Conservation (phyloP, 2,329 filamentous ascomycete genomes). For the Xylariaceae sp. region DNA sequence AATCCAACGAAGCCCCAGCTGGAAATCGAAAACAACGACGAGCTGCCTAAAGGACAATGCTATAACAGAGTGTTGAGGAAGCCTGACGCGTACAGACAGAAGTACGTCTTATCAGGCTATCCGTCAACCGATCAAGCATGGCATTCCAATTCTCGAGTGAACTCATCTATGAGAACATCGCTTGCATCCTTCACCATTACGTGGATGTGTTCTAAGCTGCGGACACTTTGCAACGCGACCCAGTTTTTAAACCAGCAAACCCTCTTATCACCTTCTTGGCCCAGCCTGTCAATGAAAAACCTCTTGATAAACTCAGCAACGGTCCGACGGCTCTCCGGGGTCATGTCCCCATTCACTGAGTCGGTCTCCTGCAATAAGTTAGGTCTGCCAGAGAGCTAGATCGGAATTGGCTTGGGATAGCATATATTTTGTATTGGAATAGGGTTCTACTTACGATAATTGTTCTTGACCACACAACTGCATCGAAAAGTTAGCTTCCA, state of each 20-base stretch:
- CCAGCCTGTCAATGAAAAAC: conserved; percentile 63
- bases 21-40: conserved; percentile 55
- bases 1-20: conserved; percentile 31
- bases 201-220: conserved; percentile 86
- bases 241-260: conserved; percentile 94
- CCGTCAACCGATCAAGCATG: conserved; percentile 20
- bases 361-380: conserved; percentile 51
- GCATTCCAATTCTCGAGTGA: conserved; percentile 48
- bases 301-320: conserved; percentile 69
- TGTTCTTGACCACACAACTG: conserved; percentile 87
- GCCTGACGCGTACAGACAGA: background rate
- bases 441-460: conserved; percentile 45
- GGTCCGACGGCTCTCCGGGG: conserved; percentile 58
- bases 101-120: no score
- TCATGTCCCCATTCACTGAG: conserved; percentile 67
- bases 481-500: no score
- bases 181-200: conserved; percentile 61
- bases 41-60: conserved; percentile 40
- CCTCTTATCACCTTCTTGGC: conserved; percentile 44
- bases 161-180: conserved; percentile 50
- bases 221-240: conserved; percentile 82
- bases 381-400: no score
- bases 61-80: background rate
- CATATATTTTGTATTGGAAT: no score
- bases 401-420: no score